Evolutionary conservation across 129 eudicot species (phyloP), one percentile per base, ranked within the genome.

Genomic region (Calendula officinalis): DNA sequence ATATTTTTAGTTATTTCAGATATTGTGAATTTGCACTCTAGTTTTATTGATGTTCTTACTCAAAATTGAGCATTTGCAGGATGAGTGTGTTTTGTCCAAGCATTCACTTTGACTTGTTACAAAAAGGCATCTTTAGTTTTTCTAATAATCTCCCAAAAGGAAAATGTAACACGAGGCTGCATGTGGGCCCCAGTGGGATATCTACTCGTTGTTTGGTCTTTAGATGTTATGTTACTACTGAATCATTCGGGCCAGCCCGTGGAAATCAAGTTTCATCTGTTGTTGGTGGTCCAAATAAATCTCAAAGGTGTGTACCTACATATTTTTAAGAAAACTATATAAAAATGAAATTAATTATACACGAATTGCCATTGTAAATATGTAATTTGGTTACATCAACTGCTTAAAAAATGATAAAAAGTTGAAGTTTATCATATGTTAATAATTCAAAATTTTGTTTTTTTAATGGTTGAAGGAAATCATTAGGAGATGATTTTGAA

Each of bases 401-500:
- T 22, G 30, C 30, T 22, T 0, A 22, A 22, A 22, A 22, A 22
- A 22, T 22, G 30, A 22, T 22, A 22, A 22, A 22, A 22, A 22
- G 2, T 0, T 22, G 30, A 22, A 22, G 30, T 22, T 22, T 0
- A 22, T 1, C 2, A 22, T 22, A 22, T 22, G 30, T 22, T 22
- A 22, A 22, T 22, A 22, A 22, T 22, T 22, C 30, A 22, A 22
- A 22, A 22, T 67, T 32, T 53, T 39, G n/a, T n/a, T 51, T 73
- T 17, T 62, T 41, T 67, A 69, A 67, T 58, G 58, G 49, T 59
- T 64, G 81, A 72, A 72, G 73, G 44, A 63, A 85, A 59, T 41
- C 61, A 6, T 52, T 74, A 43, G 84, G 80, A 52, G 71, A 57
- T n/a, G 82, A 80, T 70, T 75, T 91, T 74, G 88, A 82, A 73